Base-by-base conservation (phyloP, 345 rosid species). In the Noccaea bulbosa region DNA sequence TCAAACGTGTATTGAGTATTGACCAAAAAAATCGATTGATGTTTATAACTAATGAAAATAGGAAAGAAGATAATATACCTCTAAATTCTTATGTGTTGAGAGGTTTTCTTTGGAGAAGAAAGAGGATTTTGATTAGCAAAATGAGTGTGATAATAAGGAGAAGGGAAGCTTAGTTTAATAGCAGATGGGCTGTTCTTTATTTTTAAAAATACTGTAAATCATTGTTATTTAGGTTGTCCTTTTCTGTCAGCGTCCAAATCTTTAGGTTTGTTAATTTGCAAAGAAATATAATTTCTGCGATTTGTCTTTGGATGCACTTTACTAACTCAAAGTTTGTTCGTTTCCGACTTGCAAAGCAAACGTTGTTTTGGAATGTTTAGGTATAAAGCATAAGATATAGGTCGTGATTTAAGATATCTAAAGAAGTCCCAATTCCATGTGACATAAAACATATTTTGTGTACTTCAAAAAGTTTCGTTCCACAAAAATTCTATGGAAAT, bases 301-400 rank as follows among this genome's bases (percentile, higher is more conserved):
- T 30, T 37, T 17, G 57, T 75, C 34, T 35, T 50, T 49, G 40
- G 54, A 58, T 39, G 40, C 50, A 61, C 34, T 44, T 60, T 22
- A 35, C 34, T 14, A 59, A 15, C 73, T 51, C 50, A 44, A 41
- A 45, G 39, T 68, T 75, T 51, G 74, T 75, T 75, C 70, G 70
- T 75, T 75, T 68, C 78, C 65, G n/a, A 60, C 58, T 75, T 53
- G 65, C 65, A 52, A 68, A 75, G 78, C 74, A 75, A 67, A 43
- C 73, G 7, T 51, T 67, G 63, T 61, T 61, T 67, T 54, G 35
- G 69, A 60, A 67, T 51, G 52, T 60, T 37, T 74, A 35, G 34
- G 8, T 60, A 44, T 43, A 24, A 49, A 65, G 71, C 71, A 55
- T 47, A 60, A 65, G 38, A 48, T 37, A 12, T 37, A 64, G 70